Evolutionary conservation across 306 rosid species (phyloP), one percentile per base, ranked within the genome.

Genomic region (Rosa persica): DNA sequence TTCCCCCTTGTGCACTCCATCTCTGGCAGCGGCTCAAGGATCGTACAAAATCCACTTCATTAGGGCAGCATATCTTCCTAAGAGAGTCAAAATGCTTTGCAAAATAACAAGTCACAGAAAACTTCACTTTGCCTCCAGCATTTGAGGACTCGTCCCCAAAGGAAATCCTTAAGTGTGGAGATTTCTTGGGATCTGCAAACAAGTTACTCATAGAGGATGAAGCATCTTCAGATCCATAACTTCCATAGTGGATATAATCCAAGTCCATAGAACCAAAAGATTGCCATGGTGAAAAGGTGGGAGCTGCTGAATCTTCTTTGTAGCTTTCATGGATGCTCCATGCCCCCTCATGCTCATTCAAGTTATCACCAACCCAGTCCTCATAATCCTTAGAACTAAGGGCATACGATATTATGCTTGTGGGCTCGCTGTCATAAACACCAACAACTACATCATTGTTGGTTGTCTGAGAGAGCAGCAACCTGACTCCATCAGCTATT

Each of bases 1-100:
- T 96, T 65, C 99, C 99, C 67, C 99, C 99, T 85, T 96, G 98
- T 6, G 99, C 99, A 49, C 93, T 89, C 99, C 99, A 96, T 83
- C 89, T 83, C 86, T 27, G 87, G 76, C 98, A 84, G 40, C 99
- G 98, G 86, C 97, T 91, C 88, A 96, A 80, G 58, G 99, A 96
- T 60, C 98, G 88, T 62, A 96, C 78, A 70, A 90, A 93, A 83
- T 96, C 98, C 54, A 88, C 91, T 84, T 87, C 93, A 43, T 70
- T 89, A 3, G 96, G 97, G 82, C 98, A 96, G 89, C 99, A 96
- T 77, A 86, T 93, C 58, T 85, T 91, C 64, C 99, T 88, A 30
- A 96, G 92, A 60, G 87, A 83, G 78, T 93, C 99, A 69, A 96
- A 96, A 85, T 85, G 93, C 87, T 86, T 92, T 0, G 98, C 94